A percentile compares a stretch with the other conserved stretches of the same genome.
These are phyloP conservation scores for Terana coerulea DNA, from an alignment of 768 basidiomycete genomes.

Conservation along the genomic window DNA sequence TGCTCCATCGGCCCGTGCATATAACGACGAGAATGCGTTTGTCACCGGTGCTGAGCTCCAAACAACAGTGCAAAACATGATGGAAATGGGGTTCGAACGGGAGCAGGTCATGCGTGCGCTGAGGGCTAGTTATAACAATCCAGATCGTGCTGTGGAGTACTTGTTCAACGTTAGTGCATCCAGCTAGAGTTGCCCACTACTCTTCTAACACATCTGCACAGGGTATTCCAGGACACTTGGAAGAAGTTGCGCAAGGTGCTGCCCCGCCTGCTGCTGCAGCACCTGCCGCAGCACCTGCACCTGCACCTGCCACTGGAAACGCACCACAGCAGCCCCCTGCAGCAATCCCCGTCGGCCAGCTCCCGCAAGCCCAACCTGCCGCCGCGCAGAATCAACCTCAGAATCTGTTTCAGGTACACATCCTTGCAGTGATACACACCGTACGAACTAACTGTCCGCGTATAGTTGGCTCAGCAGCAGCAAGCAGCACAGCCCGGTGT, in stretches of 20 bases:
- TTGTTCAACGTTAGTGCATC: constrained; percentile 71
- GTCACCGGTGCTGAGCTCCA: constrained; percentile 76
- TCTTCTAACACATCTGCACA: constrained; percentile 27
- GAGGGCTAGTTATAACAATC: constrained; percentile 94
- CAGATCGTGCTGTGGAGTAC: constrained; percentile 98
- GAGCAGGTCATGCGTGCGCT: constrained; percentile 84
- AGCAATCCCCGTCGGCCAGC: constrained; percentile 8
- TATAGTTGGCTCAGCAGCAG: constrained; percentile 72
- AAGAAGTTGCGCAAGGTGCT: constrained; percentile 43
- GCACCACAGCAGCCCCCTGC: background rate
- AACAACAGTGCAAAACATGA: constrained; percentile 74
- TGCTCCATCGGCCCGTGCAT: constrained; percentile 26
- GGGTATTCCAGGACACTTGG: constrained; percentile 78
- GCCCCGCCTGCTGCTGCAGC: constrained; percentile 32
- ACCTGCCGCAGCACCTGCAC: constrained; percentile 35
- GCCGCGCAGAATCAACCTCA: constrained; percentile 41
- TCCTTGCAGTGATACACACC: background rate
- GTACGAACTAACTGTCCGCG: background rate
- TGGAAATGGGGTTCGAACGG: constrained; percentile 90
- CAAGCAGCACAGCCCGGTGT: constrained; percentile 33
- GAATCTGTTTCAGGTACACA: constrained; percentile 82
- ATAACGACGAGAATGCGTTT: constrained; percentile 56
- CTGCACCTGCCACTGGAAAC: constrained; percentile 31
- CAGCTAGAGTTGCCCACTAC: constrained; percentile 12
- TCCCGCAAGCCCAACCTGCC: constrained; percentile 29